These are phyloP conservation scores for Eucalyptus viminalis DNA, from an alignment of 345 rosid species.

Conservation along the genomic window DNA sequence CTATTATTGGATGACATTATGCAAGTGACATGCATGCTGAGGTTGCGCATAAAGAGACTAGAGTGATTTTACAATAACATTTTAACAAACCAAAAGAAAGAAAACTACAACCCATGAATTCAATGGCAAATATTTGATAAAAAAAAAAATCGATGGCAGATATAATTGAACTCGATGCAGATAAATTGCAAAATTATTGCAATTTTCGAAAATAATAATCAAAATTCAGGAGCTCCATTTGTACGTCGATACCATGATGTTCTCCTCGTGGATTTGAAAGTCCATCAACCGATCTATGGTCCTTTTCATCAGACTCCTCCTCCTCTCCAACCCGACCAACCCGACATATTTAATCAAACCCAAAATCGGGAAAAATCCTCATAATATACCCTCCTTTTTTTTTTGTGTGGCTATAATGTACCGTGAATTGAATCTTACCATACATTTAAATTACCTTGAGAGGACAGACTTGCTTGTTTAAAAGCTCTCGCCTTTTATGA, in stretches of 20 bases:
- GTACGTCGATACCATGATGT: accelerated
- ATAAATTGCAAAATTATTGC: neutral
- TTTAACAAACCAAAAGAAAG: neutral
- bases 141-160: accelerated
- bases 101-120: neutral
- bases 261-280: neutral
- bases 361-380: neutral
- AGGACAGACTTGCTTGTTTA: neutral
- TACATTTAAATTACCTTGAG: neutral
- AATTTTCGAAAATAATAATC: neutral
- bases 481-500: neutral
- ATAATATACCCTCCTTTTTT: neutral
- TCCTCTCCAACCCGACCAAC: neutral
- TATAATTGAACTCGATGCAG: accelerated
- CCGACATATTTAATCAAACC: neutral
- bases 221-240: neutral
- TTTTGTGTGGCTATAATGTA: neutral
- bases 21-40: neutral
- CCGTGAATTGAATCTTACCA: neutral
- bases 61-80: neutral
- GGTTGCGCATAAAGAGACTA: neutral
- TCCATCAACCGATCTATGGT: neutral
- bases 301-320: neutral
- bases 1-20: neutral
- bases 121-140: accelerated